Percentiles rank a stretch among this genome's conserved stretches.
Conservation (phyloP, 2,329 filamentous ascomycete species). For the Monilinia fructigena region DNA sequence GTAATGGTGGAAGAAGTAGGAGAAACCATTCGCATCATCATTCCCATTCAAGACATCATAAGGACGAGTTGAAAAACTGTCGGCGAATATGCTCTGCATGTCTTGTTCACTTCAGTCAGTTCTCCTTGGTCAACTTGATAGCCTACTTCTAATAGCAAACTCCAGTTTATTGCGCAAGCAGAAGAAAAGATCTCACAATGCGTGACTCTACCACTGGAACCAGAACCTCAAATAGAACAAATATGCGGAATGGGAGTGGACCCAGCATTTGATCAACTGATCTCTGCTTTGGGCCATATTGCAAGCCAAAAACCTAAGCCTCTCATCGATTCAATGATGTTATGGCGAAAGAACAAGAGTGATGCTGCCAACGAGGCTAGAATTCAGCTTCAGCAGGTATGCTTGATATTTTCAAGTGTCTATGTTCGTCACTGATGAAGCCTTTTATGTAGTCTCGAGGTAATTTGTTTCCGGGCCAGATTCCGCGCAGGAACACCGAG, state of each 20-base stretch:
- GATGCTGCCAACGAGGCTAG: constrained; percentile 76
- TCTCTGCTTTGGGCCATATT: constrained; percentile 90
- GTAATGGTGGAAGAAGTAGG: constrained; percentile 58
- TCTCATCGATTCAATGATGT: constrained; percentile 94
- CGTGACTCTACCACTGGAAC: constrained; percentile 74
- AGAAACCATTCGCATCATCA: constrained; percentile 71
- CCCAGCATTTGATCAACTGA: constrained; percentile 87
- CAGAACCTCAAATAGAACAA: constrained; percentile 79
- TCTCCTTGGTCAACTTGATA: constrained; percentile 20
- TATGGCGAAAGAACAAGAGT: constrained; percentile 95
- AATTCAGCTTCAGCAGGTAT: constrained; percentile 53
- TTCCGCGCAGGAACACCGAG: constrained; percentile 73
- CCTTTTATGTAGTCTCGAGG: constrained; percentile 29
- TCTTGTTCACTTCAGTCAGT: constrained; percentile 85
- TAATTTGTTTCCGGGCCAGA: constrained; percentile 32
- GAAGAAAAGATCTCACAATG: constrained; percentile 93
- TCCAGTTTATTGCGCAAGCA: constrained; percentile 86
- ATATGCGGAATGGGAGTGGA: constrained; percentile 91
- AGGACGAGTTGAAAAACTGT: constrained; percentile 86
- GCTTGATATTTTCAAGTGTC: constrained; percentile 1
- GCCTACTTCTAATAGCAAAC: constrained; percentile 36
- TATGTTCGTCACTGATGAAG: constrained; percentile 19
- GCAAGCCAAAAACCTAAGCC: constrained; percentile 91
- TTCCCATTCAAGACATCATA: constrained; percentile 60
- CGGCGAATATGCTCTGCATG: constrained; percentile 96